phyloP scores from a whole-genome alignment of 148 eudicot genomes.

The Nepenthes mirabilis region DNA sequence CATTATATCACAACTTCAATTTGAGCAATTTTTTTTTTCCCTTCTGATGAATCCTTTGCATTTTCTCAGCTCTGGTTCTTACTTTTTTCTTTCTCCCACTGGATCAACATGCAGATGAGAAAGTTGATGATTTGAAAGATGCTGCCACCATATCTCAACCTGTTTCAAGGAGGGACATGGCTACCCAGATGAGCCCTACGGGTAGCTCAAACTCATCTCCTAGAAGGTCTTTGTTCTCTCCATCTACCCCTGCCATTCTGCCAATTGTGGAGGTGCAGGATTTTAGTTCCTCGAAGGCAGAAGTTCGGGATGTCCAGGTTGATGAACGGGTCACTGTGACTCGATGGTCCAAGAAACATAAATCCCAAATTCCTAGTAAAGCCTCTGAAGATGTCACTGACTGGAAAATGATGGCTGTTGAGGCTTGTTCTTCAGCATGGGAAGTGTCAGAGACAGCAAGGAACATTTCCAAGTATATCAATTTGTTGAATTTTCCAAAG shows the following conservation, averaged over 20 bases:
- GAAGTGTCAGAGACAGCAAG: slow-evolving; percentile 55
- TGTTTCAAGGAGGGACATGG: slow-evolving; percentile 80
- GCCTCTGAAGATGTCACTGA: slow-evolving; percentile 39
- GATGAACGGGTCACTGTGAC: slow-evolving; percentile 77
- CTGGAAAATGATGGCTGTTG: slow-evolving; percentile 59
- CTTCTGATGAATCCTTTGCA: not conserved
- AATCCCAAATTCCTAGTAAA: slow-evolving; percentile 26
- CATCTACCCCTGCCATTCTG: slow-evolving; percentile 32
- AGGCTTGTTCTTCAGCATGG: slow-evolving; percentile 48
- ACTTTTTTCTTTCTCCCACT: not conserved
- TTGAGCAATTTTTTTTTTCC: no score
- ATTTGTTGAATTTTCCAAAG: slow-evolving; percentile 2
- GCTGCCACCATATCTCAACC: slow-evolving; percentile 35
- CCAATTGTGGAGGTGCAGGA: slow-evolving; percentile 53
- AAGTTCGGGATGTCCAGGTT: slow-evolving; percentile 73
- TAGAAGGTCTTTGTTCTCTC: slow-evolving; percentile 37
- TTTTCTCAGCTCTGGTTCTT: not conserved
- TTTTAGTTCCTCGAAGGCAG: slow-evolving; percentile 34
- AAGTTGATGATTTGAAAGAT: slow-evolving; percentile 34
- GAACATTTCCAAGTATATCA: slow-evolving; percentile 31
- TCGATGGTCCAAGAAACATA: slow-evolving; percentile 71
- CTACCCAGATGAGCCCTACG: slow-evolving; percentile 93
- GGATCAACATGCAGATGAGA: slow-evolving; percentile 36
- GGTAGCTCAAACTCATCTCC: slow-evolving; percentile 61
- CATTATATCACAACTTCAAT: no score